Evolutionary conservation across 2,329 filamentous ascomycete species (phyloP).

Genomic region (Samsoniella hepiali): DNA sequence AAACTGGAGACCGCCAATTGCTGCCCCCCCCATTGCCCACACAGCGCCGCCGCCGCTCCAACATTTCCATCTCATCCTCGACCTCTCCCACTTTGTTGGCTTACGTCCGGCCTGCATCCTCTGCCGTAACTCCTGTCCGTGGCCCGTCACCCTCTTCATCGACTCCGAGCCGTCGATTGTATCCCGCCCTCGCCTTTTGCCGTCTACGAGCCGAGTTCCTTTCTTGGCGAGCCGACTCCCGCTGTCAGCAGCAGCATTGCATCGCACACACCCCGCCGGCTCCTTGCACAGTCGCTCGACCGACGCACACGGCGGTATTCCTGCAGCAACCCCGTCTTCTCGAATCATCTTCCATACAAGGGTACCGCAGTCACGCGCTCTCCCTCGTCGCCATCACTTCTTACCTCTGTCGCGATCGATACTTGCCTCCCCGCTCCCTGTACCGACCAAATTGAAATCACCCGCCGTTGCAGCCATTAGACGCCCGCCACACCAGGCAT

Average conservation of each 20-base stretch:
- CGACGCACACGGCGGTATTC: constrained; percentile 10
- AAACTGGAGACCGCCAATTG: constrained; percentile 17
- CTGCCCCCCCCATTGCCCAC: constrained; percentile 13
- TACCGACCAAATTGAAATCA: background rate
- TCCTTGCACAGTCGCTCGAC: constrained; percentile 8
- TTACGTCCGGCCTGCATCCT: constrained; percentile 4
- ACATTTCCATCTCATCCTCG: constrained; percentile 17
- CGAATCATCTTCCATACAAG: background rate
- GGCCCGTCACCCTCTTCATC: background rate
- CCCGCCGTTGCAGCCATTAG: background rate
- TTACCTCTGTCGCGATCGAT: background rate
- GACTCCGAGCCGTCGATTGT: background rate
- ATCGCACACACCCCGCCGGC: constrained; percentile 7
- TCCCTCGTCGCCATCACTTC: background rate
- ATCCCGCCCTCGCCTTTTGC: background rate
- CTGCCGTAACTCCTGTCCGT: constrained; percentile 2
- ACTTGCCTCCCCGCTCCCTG: background rate
- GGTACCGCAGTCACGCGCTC: background rate
- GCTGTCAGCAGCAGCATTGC: background rate
- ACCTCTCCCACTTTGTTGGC: constrained; percentile 3
- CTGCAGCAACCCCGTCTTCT: background rate
- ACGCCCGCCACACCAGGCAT: background rate
- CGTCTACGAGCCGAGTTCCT: background rate
- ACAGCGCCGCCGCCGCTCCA: constrained; percentile 1
- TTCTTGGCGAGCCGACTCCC: background rate